A percentile compares a stretch with the other conserved stretches of the same genome.
Conservation (phyloP, 305 asterid species). For the Fraxinus angustifolia region DNA sequence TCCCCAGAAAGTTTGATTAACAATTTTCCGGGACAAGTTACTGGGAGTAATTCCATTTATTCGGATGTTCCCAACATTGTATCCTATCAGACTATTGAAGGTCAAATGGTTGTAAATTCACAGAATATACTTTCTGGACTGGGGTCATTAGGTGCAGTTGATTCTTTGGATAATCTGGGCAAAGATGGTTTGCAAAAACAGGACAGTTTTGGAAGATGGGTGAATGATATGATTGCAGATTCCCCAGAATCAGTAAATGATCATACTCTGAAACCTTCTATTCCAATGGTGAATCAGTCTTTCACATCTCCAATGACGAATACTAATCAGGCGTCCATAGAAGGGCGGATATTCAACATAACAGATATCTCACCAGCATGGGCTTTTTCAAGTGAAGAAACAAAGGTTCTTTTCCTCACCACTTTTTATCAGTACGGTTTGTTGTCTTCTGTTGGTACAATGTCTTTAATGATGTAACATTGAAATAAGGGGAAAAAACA, state of each 20-base stretch:
- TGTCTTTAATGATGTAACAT: neutral
- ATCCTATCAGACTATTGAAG: constrained; percentile 35
- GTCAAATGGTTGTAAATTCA: constrained; percentile 28
- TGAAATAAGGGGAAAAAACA: constrained; percentile 6
- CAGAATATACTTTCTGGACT: constrained; percentile 36
- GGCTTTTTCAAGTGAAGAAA: constrained; percentile 77
- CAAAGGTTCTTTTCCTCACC: constrained; percentile 55
- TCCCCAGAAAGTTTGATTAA: constrained; percentile 37
- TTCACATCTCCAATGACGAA: constrained; percentile 35
- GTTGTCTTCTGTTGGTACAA: constrained; percentile 3
- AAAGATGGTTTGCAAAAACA: constrained; percentile 46
- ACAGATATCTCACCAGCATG: constrained; percentile 77
- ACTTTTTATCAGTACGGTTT: constrained; percentile 10
- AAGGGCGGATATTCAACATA: constrained; percentile 56
- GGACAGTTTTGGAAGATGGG: constrained; percentile 61
- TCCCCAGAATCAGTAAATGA: constrained; percentile 53
- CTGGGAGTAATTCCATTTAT: constrained; percentile 31
- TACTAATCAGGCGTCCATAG: constrained; percentile 31
- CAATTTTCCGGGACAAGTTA: constrained; percentile 38
- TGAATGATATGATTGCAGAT: constrained; percentile 45
- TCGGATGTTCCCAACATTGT: constrained; percentile 29
- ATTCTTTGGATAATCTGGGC: constrained; percentile 28
- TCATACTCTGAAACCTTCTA: constrained; percentile 40
- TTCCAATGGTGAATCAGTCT: constrained; percentile 41
- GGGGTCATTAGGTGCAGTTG: constrained; percentile 28